These are phyloP conservation scores for Pholiota adiposa DNA, from an alignment of 1,284 basidiomycete genomes.

Conservation along the genomic window DNA sequence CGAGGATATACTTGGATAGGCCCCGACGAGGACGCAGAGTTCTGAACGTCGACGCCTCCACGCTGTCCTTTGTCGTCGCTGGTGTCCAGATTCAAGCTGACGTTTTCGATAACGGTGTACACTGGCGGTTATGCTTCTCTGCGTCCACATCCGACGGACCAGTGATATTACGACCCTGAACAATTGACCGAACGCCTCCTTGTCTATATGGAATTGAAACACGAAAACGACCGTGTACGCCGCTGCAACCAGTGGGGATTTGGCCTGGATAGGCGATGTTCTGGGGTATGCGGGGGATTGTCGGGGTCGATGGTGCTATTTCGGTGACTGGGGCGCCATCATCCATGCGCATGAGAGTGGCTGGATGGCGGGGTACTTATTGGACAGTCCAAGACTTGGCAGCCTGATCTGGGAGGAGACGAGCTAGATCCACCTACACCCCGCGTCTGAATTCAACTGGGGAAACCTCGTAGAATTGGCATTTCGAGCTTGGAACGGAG, in stretches of 20 bases:
- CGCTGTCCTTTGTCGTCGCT: not conserved
- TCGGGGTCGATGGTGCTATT: constrained; percentile 26
- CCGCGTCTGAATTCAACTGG: constrained; percentile 24
- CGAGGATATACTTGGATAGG: not conserved
- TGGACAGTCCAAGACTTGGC: constrained; percentile 12
- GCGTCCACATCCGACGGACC: not conserved
- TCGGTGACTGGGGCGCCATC: constrained; percentile 17
- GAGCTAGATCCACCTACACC: constrained; percentile 12
- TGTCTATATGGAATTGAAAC: not conserved
- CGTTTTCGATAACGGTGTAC: not conserved
- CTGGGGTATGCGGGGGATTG: constrained; percentile 10
- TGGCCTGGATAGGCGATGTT: not conserved
- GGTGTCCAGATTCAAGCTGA: no score
- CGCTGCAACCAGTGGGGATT: not conserved
- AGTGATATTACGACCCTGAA: not conserved
- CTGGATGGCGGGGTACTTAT: constrained; percentile 17
- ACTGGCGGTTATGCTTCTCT: not conserved
- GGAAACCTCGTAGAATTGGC: constrained; percentile 35
- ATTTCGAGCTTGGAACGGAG: not conserved
- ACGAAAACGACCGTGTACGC: not conserved
- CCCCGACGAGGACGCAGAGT: not conserved
- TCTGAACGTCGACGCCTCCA: not conserved
- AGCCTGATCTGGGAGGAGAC: constrained; percentile 14
- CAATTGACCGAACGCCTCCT: not conserved
- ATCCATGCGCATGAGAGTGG: constrained; percentile 1